Conservation (phyloP, 1,139 yeast species). For the Kodamaea ohmeri region DNA sequence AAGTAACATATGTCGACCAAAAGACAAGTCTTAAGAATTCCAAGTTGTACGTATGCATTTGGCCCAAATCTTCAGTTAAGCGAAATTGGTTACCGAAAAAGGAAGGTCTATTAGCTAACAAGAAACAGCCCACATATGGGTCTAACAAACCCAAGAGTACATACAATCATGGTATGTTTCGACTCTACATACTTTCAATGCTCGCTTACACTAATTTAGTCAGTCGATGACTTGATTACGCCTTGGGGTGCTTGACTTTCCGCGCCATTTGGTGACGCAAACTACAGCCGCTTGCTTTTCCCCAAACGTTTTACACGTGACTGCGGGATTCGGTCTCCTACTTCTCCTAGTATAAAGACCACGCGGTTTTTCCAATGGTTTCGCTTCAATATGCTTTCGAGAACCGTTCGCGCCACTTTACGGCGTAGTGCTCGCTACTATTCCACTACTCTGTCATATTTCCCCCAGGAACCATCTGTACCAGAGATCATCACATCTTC, state of each 20-base stretch:
- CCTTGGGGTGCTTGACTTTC: background rate
- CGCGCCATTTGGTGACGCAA: background rate
- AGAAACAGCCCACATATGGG: too few species aligned
- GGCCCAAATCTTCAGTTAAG: too few species aligned
- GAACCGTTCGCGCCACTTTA: background rate
- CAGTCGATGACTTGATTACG: too few species aligned
- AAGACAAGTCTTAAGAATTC: too few species aligned
- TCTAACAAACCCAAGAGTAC: too few species aligned
- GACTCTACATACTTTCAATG: too few species aligned
- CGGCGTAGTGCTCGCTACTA: constrained; percentile 1
- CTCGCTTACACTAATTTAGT: too few species aligned
- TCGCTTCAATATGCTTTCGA: constrained; percentile 1
- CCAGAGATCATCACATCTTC: constrained; percentile 47
- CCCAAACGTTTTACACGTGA: constrained; percentile 2
- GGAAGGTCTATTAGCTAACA: too few species aligned
- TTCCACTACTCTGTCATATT: constrained; percentile 27
- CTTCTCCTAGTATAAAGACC: background rate
- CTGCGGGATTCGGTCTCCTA: constrained; percentile 7
- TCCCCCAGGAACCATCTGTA: constrained; percentile 52
- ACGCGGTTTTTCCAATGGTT: background rate
- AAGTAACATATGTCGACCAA: too few species aligned
- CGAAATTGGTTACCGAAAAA: too few species aligned
- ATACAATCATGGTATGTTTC: too few species aligned
- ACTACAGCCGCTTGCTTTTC: constrained; percentile 1
- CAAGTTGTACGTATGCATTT: too few species aligned